These are phyloP conservation scores for Colletotrichum cordylinicola DNA, from an alignment of 2,329 filamentous ascomycete genomes.

Conservation along the genomic window DNA sequence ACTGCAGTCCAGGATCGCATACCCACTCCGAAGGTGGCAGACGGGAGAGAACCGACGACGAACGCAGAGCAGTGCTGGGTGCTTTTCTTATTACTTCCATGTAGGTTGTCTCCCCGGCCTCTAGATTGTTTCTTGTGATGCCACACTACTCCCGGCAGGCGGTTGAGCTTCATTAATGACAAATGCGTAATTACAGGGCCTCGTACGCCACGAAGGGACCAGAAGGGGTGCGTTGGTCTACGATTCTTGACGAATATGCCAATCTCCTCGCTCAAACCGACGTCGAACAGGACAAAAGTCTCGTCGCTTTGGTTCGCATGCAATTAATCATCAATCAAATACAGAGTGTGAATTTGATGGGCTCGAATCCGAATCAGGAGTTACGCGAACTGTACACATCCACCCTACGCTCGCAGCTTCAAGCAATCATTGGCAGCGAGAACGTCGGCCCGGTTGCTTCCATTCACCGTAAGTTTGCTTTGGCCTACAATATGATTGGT, in stretches of 20 bases:
- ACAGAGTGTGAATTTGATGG: neutral
- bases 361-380: neutral
- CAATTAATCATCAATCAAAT: neutral
- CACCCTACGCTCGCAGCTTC: neutral
- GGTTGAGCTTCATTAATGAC: neutral
- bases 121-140: accelerated
- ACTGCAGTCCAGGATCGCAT: neutral
- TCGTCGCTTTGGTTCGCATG: neutral
- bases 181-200: neutral
- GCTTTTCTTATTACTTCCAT: neutral
- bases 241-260: neutral
- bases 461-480: neutral
- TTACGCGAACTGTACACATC: neutral
- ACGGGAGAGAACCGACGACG: neutral
- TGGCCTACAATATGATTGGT: accelerated
- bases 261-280: neutral
- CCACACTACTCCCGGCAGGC: accelerated
- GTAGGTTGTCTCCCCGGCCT: neutral
- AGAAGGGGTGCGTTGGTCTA: neutral
- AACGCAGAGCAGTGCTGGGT: neutral
- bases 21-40: neutral
- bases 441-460: neutral
- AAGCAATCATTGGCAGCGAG: neutral
- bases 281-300: neutral
- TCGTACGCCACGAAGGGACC: neutral